These are phyloP conservation scores for Bipolaris oryzae DNA, from an alignment of 2,329 filamentous ascomycete species.

Conservation along the genomic window DNA sequence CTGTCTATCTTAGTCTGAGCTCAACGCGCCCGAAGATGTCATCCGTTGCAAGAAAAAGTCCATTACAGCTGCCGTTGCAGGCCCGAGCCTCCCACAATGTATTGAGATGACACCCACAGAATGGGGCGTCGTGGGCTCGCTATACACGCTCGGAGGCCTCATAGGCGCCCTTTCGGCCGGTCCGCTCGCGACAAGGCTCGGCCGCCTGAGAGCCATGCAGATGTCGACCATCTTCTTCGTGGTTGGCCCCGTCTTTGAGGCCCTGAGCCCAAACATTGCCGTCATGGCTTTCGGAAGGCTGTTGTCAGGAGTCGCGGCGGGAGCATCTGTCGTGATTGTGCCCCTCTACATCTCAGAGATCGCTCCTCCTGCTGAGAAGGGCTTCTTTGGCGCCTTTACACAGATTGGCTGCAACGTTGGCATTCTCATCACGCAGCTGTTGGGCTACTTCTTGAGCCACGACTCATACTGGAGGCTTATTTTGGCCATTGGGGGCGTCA, in stretches of 20 bases:
- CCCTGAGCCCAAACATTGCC: conserved; percentile 69
- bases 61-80: conserved; percentile 49
- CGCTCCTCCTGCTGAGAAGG: conserved; percentile 70
- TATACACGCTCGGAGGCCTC: conserved; percentile 89
- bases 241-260: conserved; percentile 76
- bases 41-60: conserved; percentile 79
- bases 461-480: conserved; percentile 84
- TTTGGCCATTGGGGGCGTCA: conserved; percentile 71
- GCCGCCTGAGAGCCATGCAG: conserved; percentile 77
- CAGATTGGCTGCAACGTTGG: conserved; percentile 94
- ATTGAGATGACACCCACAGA: conserved; percentile 83
- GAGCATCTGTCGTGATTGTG: conserved; percentile 88
- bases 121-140: conserved; percentile 85
- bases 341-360: conserved; percentile 95
- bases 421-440: conserved; percentile 79
- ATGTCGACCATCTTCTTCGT: conserved; percentile 78
- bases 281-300: conserved; percentile 76
- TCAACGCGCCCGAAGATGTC: conserved; percentile 93
- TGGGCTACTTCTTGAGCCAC: conserved; percentile 87
- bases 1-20: conserved; percentile 72
- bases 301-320: conserved; percentile 81
- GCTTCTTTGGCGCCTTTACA: conserved; percentile 82
- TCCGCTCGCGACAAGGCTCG: conserved; percentile 76
- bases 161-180: conserved; percentile 81
- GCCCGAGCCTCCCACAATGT: conserved; percentile 68